Base-by-base conservation (phyloP, 345 rosid genomes). In the Lagerstroemia speciosa region DNA sequence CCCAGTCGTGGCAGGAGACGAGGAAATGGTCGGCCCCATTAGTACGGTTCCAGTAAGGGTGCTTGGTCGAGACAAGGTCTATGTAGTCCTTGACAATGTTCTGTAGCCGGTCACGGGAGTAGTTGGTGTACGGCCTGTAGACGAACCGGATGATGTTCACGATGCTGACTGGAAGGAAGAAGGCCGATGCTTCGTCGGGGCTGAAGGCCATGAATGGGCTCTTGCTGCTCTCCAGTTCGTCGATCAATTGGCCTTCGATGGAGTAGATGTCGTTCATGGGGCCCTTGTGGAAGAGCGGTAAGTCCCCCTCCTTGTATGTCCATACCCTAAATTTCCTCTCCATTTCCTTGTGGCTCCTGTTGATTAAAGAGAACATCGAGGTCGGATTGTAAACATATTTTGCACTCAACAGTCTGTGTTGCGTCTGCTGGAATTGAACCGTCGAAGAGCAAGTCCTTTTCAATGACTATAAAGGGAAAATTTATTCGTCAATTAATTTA, bases 1-100 rank as follows among this genome's bases (percentile, higher is more conserved):
- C 95, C 95, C 95, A 89, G 33, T 89, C 95, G 72, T 86, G 95
- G 46, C 95, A 86, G 63, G 91, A 85, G 48, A 89, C 65, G 72
- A 89, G 41, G 68, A 89, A 89, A 76, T 89, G 95, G 73, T 86
- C 95, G 0, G 81, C 89, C 16, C 95, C 90, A 0, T 29, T 46
- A 71, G 82, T 86, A 58, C 80, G 70, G 24, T 86, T 89, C 95
- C 95, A 86, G 40, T 76, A 81, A 0, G 86, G 83, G 58, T 86
- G 79, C 65, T 73, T 78, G 24, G 29, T 70, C 8, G 87, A 61
- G 17, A 89, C 45, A 7, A 78, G 67, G 11, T 64, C 68, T 37
- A 86, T 71, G 66, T 85, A 89, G 75, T 85, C 95, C 79, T 77
- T 77, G 6, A 81, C 83, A 7, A 86, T 64, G n/a, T 77, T 79